phyloP scores from a whole-genome alignment of 148 eudicot genomes.

The Chenopodium suecicum region DNA sequence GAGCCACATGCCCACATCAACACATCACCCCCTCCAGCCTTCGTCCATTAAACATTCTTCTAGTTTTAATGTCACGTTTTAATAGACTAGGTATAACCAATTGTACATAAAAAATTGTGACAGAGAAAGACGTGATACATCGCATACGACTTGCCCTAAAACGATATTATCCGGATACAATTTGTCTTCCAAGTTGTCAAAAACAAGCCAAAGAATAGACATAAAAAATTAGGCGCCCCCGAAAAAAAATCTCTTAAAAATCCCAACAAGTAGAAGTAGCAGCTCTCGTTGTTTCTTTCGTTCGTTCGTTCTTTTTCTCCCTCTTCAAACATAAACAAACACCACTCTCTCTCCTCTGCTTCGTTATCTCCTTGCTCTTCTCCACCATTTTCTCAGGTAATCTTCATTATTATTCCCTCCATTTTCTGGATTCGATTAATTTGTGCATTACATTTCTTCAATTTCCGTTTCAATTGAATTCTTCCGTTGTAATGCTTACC shows the following conservation, averaged over 20 bases:
- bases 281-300: background rate
- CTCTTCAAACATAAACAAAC: background rate
- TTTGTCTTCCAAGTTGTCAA: too few species aligned
- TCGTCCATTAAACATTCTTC: too few species aligned
- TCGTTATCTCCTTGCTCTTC: constrained; percentile 3
- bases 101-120: too few species aligned
- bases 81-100: too few species aligned
- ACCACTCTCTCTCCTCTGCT: background rate
- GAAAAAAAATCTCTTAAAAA: background rate
- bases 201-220: background rate
- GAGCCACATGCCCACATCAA: too few species aligned
- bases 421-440: background rate
- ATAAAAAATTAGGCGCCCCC: background rate
- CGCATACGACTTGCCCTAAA: too few species aligned
- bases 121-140: too few species aligned
- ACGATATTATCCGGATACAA: too few species aligned
- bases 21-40: too few species aligned
- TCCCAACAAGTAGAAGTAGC: background rate
- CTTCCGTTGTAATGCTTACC: background rate
- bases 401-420: background rate
- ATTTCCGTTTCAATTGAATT: background rate
- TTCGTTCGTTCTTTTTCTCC: background rate
- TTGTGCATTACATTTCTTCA: background rate
- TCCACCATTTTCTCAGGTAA: constrained; percentile 10
- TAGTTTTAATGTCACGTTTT: too few species aligned